Base-by-base conservation (phyloP, 345 rosid genomes). In the Murraya paniculata region DNA sequence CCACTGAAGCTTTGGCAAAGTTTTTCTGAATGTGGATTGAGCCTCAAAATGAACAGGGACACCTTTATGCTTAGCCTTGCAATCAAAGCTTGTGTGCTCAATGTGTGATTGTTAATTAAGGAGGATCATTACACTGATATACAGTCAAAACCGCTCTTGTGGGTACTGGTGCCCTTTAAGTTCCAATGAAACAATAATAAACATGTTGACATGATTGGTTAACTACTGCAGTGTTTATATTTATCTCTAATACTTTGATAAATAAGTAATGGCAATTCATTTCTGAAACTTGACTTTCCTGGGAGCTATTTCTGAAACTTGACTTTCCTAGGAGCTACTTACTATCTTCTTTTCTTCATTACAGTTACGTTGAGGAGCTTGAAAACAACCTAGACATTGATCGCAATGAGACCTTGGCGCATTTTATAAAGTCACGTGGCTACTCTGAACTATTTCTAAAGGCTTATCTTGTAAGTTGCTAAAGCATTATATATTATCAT, bases 401-500 rank as follows among this genome's bases (percentile, higher is more conserved):
- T 39, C 4, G 13, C 13, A 39, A 39, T 39, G 45, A 39, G 13
- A 39, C 45, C 45, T 9, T 39, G 45, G 45, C 13, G 13, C 45
- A 89, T 36, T 95, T 95, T 66, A 67, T 93, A 68, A 81, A 70
- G 33, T 79, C 92, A 5, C 79, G 89, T 60, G 92, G 95, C 73
- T 93, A 92, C 88, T 91, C 98, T 2, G 88, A 93, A 41, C 64
- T 93, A 70, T 95, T 95, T 88, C 94, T 88, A 81, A 81, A 88
- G 73, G 98, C 98, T 74, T 93, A 91, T 81, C 90, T 95, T 84
- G 99, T 95, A 73, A 87, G 92, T 33, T 1, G 30, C 31, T 60
- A 27, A 59, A 22, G n/a, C 59, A 39, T 39, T 60, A 27, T 31
- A 33, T 74, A 30, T 7, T 62, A 25, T 39, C 45, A 14, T 25